Conservation (phyloP, 495 filamentous ascomycete species). For the Hyaloscypha hepaticicola region DNA sequence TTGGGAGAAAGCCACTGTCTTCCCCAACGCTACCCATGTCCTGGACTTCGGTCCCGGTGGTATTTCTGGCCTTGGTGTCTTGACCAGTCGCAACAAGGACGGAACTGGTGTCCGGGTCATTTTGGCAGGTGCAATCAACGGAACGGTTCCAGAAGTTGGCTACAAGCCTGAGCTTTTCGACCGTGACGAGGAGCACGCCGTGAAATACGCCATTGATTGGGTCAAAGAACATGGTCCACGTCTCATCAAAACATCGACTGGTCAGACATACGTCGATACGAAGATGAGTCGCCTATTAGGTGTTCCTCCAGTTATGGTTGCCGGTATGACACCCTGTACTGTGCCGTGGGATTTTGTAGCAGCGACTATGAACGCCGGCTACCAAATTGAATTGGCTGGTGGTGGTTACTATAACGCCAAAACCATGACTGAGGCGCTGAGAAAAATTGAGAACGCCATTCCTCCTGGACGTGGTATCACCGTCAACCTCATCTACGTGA, state of each 20-base stretch:
- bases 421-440: conserved; percentile 83
- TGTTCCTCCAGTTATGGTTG: conserved; percentile 86
- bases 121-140: conserved; percentile 85
- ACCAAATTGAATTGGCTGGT: conserved; percentile 85
- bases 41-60: conserved; percentile 96
- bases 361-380: conserved; percentile 94
- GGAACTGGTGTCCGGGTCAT: conserved; percentile 96
- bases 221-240: conserved; percentile 91
- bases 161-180: conserved; percentile 98
- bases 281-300: conserved; percentile 95
- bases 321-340: conserved; percentile 94
- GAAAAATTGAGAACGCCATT: conserved; percentile 85
- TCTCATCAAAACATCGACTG: conserved; percentile 80
- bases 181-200: conserved; percentile 85
- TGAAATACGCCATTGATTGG: conserved; percentile 97
- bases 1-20: conserved; percentile 91
- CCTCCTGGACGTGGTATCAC: conserved; percentile 91
- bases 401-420: conserved; percentile 93
- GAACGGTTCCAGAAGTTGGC: conserved; percentile 84
- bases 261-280: conserved; percentile 89
- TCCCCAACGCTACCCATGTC: conserved; percentile 87
- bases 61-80: conserved; percentile 91
- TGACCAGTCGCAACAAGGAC: conserved; percentile 98
- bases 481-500: conserved; percentile 95
- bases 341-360: conserved; percentile 95